Conservation (phyloP, 441 rosid species). For the Macaranga tanarius region DNA sequence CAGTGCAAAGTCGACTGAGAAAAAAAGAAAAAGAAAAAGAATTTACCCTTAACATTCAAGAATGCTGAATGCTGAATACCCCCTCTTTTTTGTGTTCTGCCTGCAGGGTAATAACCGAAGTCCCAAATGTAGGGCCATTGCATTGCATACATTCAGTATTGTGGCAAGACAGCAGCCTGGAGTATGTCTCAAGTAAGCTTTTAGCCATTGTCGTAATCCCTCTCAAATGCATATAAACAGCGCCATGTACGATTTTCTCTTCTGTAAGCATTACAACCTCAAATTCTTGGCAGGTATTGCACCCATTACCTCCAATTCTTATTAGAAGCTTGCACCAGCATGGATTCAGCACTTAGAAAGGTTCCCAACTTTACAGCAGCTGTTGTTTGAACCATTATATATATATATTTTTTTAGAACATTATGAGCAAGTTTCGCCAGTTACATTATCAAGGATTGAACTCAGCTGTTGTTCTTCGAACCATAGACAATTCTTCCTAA, state of each 20-base stretch:
- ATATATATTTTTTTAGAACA: no score
- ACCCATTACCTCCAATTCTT: conserved; percentile 63
- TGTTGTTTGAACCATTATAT: neutral
- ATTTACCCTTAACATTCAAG: neutral
- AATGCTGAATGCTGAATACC: neutral
- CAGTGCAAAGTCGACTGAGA: neutral
- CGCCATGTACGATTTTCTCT: neutral
- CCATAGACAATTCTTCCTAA: no score
- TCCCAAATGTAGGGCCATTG: neutral
- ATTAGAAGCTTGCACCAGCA: conserved; percentile 80
- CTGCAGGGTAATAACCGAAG: neutral
- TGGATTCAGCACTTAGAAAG: conserved; percentile 77
- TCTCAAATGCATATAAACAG: neutral
- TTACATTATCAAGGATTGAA: no score
- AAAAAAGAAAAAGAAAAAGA: no score
- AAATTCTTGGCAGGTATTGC: conserved; percentile 8
- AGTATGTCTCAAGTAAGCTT: conserved; percentile 2
- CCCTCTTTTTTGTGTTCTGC: neutral
- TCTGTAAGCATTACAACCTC: neutral
- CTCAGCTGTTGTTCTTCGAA: no score
- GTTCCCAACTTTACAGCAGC: conserved; percentile 26
- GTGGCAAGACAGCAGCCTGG: neutral
- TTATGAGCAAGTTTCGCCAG: no score
- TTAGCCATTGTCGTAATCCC: neutral
- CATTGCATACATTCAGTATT: neutral